phyloP scores from a whole-genome alignment of 768 basidiomycete genomes.

The Galerina sulciceps region DNA sequence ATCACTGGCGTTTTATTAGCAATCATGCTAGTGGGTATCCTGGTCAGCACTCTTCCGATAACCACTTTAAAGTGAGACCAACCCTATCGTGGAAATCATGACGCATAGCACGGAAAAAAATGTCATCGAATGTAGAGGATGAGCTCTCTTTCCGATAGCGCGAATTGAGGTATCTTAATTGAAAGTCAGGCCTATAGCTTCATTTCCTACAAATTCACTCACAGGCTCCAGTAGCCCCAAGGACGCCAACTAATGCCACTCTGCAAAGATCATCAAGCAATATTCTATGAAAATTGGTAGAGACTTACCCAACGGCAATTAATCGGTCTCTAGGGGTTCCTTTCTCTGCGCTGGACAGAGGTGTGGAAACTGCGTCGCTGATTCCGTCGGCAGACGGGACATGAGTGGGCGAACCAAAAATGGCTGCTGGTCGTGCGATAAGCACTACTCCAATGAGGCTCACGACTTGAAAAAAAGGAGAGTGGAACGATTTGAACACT shows the following conservation, averaged over 20 bases:
- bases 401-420: slow-evolving; percentile 56
- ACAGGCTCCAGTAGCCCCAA: slow-evolving; percentile 74
- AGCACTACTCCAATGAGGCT: slow-evolving; percentile 79
- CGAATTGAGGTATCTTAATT: slow-evolving; percentile 53
- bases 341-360: slow-evolving; percentile 27
- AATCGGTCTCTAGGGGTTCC: slow-evolving; percentile 45
- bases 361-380: background rate
- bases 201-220: slow-evolving; percentile 24
- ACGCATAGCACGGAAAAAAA: slow-evolving; percentile 68
- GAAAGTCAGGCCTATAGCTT: background rate
- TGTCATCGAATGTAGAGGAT: slow-evolving; percentile 69
- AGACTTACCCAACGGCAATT: slow-evolving; percentile 37
- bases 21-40: slow-evolving; percentile 40
- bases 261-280: slow-evolving; percentile 31
- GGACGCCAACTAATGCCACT: slow-evolving; percentile 62
- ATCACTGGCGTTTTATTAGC: slow-evolving; percentile 42
- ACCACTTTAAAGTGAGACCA: slow-evolving; percentile 7
- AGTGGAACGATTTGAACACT: background rate
- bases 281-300: too few species aligned
- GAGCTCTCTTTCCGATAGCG: slow-evolving; percentile 75
- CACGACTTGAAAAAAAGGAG: slow-evolving; percentile 43
- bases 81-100: slow-evolving; percentile 38
- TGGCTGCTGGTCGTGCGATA: slow-evolving; percentile 74
- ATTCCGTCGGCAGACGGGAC: background rate
- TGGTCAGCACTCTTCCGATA: background rate